Conservation (phyloP, 495 filamentous ascomycete genomes). For the Penicillium herquei region DNA sequence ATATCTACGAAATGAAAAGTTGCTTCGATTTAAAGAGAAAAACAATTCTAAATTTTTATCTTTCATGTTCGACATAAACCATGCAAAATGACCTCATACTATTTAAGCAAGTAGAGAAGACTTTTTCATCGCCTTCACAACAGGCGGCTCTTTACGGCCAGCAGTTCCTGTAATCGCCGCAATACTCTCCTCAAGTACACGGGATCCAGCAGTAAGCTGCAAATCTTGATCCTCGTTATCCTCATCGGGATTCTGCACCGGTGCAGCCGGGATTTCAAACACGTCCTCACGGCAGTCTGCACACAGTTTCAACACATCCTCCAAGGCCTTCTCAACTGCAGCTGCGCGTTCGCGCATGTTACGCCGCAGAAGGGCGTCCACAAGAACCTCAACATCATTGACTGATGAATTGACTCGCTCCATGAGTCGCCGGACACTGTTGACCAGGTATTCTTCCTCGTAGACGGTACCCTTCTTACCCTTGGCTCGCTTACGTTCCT, state of each 20-base stretch:
- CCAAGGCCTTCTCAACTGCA: conserved; percentile 69
- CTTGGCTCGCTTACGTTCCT: conserved; percentile 91
- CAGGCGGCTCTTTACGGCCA: conserved; percentile 34
- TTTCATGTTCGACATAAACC: conserved; percentile 5
- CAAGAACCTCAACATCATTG: conserved; percentile 66
- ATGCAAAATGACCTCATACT: neutral
- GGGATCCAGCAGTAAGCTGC: conserved; percentile 34
- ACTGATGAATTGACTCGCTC: conserved; percentile 74
- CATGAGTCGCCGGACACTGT: conserved; percentile 77
- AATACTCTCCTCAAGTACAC: conserved; percentile 42
- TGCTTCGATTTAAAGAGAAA: neutral
- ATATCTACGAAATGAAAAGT: too few species aligned
- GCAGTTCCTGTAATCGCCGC: conserved; percentile 25
- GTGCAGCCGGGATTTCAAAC: conserved; percentile 42
- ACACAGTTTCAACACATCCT: conserved; percentile 70
- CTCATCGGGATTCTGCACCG: conserved; percentile 16
- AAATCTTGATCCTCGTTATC: conserved; percentile 21
- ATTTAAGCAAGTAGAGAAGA: conserved; percentile 53
- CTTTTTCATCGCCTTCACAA: conserved; percentile 48
- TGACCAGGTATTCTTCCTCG: conserved; percentile 94
- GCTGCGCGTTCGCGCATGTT: conserved; percentile 84
- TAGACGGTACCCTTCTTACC: conserved; percentile 96
- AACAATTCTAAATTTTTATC: neutral
- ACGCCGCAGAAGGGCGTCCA: conserved; percentile 71
- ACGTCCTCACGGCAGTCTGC: conserved; percentile 62